phyloP scores from a whole-genome alignment of 305 asterid species.

The Plantago coronopus region DNA sequence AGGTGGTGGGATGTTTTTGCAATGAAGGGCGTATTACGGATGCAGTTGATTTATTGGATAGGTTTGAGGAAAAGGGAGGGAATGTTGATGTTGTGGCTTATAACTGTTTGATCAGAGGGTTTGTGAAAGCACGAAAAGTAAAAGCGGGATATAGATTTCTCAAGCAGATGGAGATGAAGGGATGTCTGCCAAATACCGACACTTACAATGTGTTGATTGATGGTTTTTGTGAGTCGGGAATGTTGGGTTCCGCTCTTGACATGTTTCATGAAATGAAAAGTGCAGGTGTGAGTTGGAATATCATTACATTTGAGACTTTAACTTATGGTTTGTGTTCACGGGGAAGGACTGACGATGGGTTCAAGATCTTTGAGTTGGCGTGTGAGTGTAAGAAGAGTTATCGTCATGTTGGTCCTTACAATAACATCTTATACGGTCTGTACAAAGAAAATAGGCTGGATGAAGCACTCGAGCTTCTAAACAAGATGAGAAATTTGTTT shows the following conservation, averaged over 20 bases:
- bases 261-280: slow-evolving; percentile 76
- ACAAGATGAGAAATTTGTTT: slow-evolving; percentile 43
- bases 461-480: slow-evolving; percentile 54
- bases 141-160: slow-evolving; percentile 42
- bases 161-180: slow-evolving; percentile 81
- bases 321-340: slow-evolving; percentile 58
- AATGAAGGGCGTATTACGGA: slow-evolving; percentile 47
- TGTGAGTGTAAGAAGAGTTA: slow-evolving; percentile 33
- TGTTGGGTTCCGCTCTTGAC: slow-evolving; percentile 67
- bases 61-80: slow-evolving; percentile 68
- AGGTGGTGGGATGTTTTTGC: slow-evolving; percentile 52
- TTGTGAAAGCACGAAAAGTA: slow-evolving; percentile 56
- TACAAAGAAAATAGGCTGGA: slow-evolving; percentile 43
- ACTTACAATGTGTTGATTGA: slow-evolving; percentile 65
- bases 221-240: slow-evolving; percentile 54
- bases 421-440: slow-evolving; percentile 66
- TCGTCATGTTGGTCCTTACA: slow-evolving; percentile 50
- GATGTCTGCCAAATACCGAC: slow-evolving; percentile 63
- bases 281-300: slow-evolving; percentile 51
- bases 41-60: slow-evolving; percentile 67
- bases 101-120: slow-evolving; percentile 67
- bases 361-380: slow-evolving; percentile 59
- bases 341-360: slow-evolving; percentile 52
- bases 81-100: slow-evolving; percentile 55
- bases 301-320: slow-evolving; percentile 50